A percentile compares a stretch with the other conserved stretches of the same genome.
These are phyloP conservation scores for Paulinella micropora DNA, from an alignment of 78 protist genomes.

Conservation along the genomic window DNA sequence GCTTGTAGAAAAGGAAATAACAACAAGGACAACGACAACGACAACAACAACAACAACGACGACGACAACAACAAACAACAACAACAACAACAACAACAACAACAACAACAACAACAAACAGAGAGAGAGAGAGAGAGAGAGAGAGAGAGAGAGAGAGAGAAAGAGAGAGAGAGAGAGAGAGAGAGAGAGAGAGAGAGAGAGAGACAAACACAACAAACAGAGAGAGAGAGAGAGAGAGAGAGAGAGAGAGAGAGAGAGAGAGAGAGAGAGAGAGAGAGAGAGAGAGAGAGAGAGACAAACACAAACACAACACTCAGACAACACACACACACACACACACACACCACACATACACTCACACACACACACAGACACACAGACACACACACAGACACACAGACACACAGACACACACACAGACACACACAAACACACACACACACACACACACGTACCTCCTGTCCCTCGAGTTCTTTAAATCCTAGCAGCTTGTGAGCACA, in stretches of 20 bases:
- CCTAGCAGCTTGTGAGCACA: conserved; percentile 79
- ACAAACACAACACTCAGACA: no score
- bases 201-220: no score
- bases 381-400: not conserved
- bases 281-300: not conserved
- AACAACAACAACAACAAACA: no score
- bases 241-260: not conserved
- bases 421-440: no score
- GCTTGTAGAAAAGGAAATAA: no score
- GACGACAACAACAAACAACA: no score
- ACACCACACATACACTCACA: no score
- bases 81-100: no score
- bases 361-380: not conserved
- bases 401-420: not conserved
- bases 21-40: no score
- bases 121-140: not conserved
- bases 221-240: not conserved
- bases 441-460: no score
- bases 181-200: not conserved
- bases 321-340: no score
- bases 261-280: not conserved
- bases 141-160: not conserved
- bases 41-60: no score
- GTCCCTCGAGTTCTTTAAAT: conserved; percentile 21
- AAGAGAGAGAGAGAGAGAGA: not conserved